A percentile compares a stretch with the other conserved stretches of the same genome.
phyloP scores from a whole-genome alignment of 2,329 filamentous ascomycete species.

The Clarireedia hainanense region DNA sequence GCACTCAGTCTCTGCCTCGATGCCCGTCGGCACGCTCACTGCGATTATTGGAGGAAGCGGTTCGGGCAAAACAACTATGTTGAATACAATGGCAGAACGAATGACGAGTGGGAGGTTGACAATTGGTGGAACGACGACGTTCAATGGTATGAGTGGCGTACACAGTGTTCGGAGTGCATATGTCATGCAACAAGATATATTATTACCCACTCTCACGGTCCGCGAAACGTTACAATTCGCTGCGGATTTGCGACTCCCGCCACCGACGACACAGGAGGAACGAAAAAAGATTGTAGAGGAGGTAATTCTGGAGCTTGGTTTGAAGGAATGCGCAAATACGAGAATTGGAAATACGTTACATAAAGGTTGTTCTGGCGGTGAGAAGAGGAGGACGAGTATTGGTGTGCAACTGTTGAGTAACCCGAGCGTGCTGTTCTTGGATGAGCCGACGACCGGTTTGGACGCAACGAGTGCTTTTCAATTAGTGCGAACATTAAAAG shows the following conservation, averaged over 20 bases:
- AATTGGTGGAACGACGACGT: conserved; percentile 48
- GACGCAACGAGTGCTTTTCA: conserved; percentile 73
- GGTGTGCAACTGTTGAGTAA: conserved; percentile 74
- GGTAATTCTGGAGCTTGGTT: conserved; percentile 65
- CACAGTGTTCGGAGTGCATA: conserved; percentile 55
- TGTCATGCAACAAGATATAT: conserved; percentile 69
- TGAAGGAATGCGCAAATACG: conserved; percentile 72
- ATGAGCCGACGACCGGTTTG: conserved; percentile 71
- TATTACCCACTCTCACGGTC: conserved; percentile 66
- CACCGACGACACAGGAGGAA: conserved; percentile 51
- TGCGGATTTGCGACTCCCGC: conserved; percentile 61
- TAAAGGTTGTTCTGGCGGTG: conserved; percentile 70
- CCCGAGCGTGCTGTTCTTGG: conserved; percentile 68
- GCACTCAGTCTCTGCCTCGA: conserved; percentile 53
- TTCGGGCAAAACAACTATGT: conserved; percentile 62
- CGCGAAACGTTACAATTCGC: conserved; percentile 68
- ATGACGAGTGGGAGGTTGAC: conserved; percentile 46
- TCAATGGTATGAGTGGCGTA: conserved; percentile 51
- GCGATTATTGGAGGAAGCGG: conserved; percentile 71
- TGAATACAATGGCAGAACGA: conserved; percentile 65
- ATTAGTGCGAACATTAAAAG: conserved; percentile 61
- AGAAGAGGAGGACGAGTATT: conserved; percentile 69
- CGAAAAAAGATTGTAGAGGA: conserved; percentile 61
- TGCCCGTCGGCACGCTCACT: conserved; percentile 59
- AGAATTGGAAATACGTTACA: conserved; percentile 63